A percentile compares a stretch with the other conserved stretches of the same genome.
These are phyloP conservation scores for Passiflora organensis DNA, from an alignment of 345 rosid species.

Conservation along the genomic window DNA sequence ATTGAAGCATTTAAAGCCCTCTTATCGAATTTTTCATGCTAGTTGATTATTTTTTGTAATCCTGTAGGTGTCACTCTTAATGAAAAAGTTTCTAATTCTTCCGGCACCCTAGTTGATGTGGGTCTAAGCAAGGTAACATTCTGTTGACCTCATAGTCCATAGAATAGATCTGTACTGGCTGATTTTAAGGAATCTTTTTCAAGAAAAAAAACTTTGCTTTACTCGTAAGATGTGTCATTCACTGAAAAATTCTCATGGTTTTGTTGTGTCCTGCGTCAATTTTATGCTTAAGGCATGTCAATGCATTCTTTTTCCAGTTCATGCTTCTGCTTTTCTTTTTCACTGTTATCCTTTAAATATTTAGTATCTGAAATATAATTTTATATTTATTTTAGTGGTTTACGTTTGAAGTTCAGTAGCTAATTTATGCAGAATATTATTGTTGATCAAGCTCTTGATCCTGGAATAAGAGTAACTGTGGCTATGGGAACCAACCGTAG, in stretches of 20 bases:
- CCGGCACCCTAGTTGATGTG: conserved; percentile 68
- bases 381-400: not conserved
- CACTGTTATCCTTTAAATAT: not conserved
- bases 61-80: conserved; percentile 64
- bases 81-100: conserved; percentile 42
- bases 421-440: conserved; percentile 50
- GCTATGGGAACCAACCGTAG: conserved; percentile 72
- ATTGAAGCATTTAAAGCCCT: too few relatives aligned
- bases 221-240: not conserved
- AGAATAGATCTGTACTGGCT: too few relatives aligned
- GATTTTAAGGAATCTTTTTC: not conserved
- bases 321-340: not conserved
- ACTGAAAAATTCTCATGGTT: not conserved
- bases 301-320: not conserved
- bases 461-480: conserved; percentile 81
- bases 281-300: not conserved
- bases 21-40: too few relatives aligned
- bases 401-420: not conserved
- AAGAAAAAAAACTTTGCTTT: too few relatives aligned
- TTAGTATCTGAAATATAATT: not conserved
- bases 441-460: conserved; percentile 60
- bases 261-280: not conserved
- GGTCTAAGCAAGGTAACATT: conserved; percentile 69
- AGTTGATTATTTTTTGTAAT: conserved; percentile 14
- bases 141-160: not conserved